These are phyloP conservation scores for Drechslerella coelobrocha DNA, from an alignment of 2,329 filamentous ascomycete species.

Conservation along the genomic window DNA sequence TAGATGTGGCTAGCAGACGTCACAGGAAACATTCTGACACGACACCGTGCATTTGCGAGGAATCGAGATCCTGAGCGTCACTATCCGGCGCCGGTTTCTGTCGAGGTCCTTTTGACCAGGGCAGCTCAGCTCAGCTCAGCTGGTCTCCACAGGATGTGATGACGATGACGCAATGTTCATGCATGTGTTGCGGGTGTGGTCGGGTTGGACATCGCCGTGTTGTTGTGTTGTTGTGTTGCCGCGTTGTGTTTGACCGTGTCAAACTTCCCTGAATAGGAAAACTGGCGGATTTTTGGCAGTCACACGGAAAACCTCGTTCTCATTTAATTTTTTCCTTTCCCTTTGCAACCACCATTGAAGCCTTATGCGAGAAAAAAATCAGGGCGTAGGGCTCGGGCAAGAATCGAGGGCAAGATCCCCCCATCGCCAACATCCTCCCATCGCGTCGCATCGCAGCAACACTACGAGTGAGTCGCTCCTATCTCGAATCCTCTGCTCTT, in stretches of 20 bases:
- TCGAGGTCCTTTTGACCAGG: background rate
- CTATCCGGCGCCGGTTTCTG: background rate
- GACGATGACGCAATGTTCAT: background rate
- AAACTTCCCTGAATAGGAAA: background rate
- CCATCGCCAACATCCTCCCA: constrained; percentile 44
- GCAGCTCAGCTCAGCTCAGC: too few relatives aligned
- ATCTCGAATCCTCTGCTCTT: constrained; percentile 17
- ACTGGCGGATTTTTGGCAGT: constrained; percentile 33
- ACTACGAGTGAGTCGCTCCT: constrained; percentile 42
- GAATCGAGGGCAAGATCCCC: constrained; percentile 47
- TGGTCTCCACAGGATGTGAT: too few relatives aligned
- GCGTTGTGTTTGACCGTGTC: constrained; percentile 14
- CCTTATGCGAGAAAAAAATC: constrained; percentile 44
- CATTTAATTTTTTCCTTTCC: constrained; percentile 19
- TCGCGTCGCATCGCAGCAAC: constrained; percentile 42
- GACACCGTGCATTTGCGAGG: background rate
- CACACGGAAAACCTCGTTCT: constrained; percentile 22
- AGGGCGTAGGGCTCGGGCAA: constrained; percentile 50
- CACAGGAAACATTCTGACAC: constrained; percentile 1
- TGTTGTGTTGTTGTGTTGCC: background rate
- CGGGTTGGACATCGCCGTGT: background rate
- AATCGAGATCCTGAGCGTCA: background rate
- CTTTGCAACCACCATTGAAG: constrained; percentile 33
- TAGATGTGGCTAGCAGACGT: background rate
- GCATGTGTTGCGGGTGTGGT: background rate